phyloP scores from a whole-genome alignment of 352 stramenopile genomes.

The Pythium vanterpoolii region DNA sequence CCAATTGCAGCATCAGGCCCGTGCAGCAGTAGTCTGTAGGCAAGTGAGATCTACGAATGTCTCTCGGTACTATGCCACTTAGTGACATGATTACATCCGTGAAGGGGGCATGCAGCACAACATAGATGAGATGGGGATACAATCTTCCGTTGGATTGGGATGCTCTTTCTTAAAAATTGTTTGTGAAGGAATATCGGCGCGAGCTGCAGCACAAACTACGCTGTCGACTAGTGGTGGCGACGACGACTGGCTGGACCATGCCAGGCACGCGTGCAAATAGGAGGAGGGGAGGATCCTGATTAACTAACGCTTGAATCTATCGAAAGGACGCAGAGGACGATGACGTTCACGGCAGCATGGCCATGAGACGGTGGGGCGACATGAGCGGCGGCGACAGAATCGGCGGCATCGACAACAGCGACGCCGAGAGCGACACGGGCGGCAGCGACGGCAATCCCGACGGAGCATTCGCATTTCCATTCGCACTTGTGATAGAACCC shows the following conservation, averaged over 20 bases:
- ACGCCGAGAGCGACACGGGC: conserved; percentile 26
- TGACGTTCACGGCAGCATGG: conserved; percentile 42
- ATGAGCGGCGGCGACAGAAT: conserved; percentile 53
- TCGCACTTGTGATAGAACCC: conserved; percentile 9
- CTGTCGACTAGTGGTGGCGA: not conserved
- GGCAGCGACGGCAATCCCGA: conserved; percentile 10
- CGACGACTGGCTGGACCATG: not conserved
- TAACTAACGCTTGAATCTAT: too few relatives aligned
- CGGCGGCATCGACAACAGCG: conserved; percentile 12
- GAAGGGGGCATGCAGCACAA: too few relatives aligned
- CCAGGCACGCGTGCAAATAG: not conserved
- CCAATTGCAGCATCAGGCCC: too few relatives aligned
- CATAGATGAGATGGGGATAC: too few relatives aligned
- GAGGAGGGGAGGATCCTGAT: too few relatives aligned
- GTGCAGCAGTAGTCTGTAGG: too few relatives aligned
- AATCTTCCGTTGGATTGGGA: conserved; percentile 21
- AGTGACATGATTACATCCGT: too few relatives aligned
- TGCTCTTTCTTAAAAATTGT: conserved; percentile 8
- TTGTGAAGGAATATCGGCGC: not conserved
- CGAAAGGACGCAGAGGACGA: too few relatives aligned
- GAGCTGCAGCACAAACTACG: conserved; percentile 3
- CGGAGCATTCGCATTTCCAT: not conserved
- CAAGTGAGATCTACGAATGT: too few relatives aligned
- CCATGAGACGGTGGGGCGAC: conserved; percentile 62
- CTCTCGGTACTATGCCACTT: too few relatives aligned